These are phyloP conservation scores for Amoebophrya sp. DNA, from an alignment of 169 alveolate genomes.

Conservation along the genomic window DNA sequence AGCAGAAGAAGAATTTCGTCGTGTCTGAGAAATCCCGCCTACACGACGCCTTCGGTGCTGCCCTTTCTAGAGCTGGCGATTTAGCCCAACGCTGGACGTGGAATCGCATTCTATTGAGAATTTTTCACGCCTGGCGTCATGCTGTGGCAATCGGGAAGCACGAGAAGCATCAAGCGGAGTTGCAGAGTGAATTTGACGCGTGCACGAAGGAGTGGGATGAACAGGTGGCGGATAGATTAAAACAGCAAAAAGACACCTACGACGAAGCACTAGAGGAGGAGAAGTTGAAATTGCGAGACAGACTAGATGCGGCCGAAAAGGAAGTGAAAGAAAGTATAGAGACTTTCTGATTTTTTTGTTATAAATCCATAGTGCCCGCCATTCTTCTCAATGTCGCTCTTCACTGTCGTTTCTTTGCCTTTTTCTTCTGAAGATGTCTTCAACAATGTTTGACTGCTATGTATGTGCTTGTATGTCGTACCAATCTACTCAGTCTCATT, in stretches of 20 bases:
- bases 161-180: not conserved
- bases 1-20: not conserved
- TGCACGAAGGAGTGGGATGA: not conserved
- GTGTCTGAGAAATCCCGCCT: not conserved
- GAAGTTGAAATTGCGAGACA: not conserved
- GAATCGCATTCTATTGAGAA: not conserved
- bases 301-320: not conserved
- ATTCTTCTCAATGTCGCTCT: too few relatives aligned
- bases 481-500: too few relatives aligned
- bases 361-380: too few relatives aligned
- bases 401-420: too few relatives aligned
- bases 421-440: too few relatives aligned
- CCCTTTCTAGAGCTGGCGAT: not conserved
- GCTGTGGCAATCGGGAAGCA: not conserved
- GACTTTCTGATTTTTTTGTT: too few relatives aligned
- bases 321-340: not conserved
- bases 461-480: too few relatives aligned
- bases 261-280: not conserved
- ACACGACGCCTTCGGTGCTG: not conserved
- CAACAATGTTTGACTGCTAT: too few relatives aligned
- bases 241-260: not conserved
- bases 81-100: not conserved
- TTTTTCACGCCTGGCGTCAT: not conserved
- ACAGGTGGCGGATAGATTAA: not conserved
- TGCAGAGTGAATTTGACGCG: not conserved